Conservation (phyloP, 1,139 yeast species). For the Hyphopichia fennica region DNA sequence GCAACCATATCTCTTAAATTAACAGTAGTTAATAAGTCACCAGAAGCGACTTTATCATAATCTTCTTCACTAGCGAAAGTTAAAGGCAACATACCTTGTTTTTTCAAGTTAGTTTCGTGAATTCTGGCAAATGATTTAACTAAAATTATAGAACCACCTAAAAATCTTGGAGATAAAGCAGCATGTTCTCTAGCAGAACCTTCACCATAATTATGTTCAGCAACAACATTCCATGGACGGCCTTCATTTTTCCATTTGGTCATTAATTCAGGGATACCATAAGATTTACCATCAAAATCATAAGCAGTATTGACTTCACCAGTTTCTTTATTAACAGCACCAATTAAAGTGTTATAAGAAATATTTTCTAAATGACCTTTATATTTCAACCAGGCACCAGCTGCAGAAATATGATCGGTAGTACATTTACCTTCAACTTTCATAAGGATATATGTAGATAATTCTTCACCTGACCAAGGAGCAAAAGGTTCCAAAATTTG, state of each 20-base stretch:
- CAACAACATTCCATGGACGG: conserved; percentile 92
- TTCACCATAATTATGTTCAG: conserved; percentile 98
- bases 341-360: conserved; percentile 91
- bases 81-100: conserved; percentile 95
- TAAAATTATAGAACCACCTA: conserved; percentile 85
- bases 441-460: conserved; percentile 70
- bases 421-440: conserved; percentile 98
- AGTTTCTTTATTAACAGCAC: conserved; percentile 95
- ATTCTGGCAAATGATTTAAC: conserved; percentile 98
- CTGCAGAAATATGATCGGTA: conserved; percentile 97
- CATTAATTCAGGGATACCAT: conserved; percentile 94
- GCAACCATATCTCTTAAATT: conserved; percentile 77
- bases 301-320: conserved; percentile 92
- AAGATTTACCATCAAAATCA: conserved; percentile 77
- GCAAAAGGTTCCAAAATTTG: conserved; percentile 87
- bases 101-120: conserved; percentile 78
- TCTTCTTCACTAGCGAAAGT: conserved; percentile 88
- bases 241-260: conserved; percentile 85
- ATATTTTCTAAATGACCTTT: conserved; percentile 97
- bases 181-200: conserved; percentile 99
- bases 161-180: conserved; percentile 89
- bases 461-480: conserved; percentile 83
- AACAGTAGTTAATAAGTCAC: conserved; percentile 77
- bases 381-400: conserved; percentile 99
- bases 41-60: conserved; percentile 74